Percentiles rank a stretch among this genome's conserved stretches.
Conservation (phyloP, 2,329 filamentous ascomycete genomes). For the Hymenoscyphus linearis region DNA sequence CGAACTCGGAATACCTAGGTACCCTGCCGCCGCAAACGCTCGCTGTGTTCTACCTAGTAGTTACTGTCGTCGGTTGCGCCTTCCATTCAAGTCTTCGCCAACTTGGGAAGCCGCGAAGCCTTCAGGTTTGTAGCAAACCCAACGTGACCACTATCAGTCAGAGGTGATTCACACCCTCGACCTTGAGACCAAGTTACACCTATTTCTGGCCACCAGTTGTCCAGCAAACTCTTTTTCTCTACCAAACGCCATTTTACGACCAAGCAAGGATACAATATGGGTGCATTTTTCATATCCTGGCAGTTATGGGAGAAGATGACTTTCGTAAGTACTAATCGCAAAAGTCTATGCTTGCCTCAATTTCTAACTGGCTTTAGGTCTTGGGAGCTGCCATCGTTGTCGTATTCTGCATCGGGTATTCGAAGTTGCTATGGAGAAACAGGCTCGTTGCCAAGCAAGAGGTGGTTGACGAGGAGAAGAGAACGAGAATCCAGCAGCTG, state of each 20-base stretch:
- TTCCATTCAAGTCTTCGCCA: neutral
- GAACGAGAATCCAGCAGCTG: conserved; percentile 47
- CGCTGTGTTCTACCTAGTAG: neutral
- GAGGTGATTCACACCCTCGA: neutral
- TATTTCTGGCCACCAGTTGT: neutral
- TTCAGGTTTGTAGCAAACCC: too few species aligned
- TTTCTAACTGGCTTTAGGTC: conserved; percentile 45
- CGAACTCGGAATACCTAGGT: neutral
- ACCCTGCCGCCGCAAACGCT: neutral
- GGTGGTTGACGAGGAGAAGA: conserved; percentile 61
- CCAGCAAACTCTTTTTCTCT: neutral
- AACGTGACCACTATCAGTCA: too few species aligned
- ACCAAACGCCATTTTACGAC: neutral
- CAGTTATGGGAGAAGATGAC: conserved; percentile 84
- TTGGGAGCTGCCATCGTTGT: conserved; percentile 65
- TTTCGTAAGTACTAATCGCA: conserved; percentile 58
- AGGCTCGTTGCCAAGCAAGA: conserved; percentile 52
- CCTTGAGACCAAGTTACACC: neutral
- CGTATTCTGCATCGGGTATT: conserved; percentile 62
- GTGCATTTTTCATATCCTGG: conserved; percentile 64
- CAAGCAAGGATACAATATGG: neutral
- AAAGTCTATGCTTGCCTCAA: neutral
- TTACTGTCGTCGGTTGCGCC: neutral
- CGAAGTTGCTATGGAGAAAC: conserved; percentile 62
- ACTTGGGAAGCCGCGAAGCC: neutral